Evolutionary conservation across 768 basidiomycete genomes (phyloP), one percentile per base, ranked within the genome.

Genomic region (Fibroporia radiculosa): DNA sequence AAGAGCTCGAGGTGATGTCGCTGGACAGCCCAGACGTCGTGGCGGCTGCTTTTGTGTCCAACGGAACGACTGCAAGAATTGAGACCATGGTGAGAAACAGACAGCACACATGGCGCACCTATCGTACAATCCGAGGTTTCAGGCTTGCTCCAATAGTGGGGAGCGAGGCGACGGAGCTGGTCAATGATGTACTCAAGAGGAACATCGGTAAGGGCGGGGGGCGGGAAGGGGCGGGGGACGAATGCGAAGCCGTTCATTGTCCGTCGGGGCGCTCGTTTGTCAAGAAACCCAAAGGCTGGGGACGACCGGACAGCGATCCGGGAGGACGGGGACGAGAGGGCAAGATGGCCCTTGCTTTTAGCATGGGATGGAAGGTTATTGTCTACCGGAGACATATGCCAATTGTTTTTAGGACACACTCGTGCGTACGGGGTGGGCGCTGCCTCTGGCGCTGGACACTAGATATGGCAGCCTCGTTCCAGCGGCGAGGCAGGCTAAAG

Each of bases 71-170:
- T 59, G 52, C 19, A 24, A 22, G 27, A 47, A 36, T n/a, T 7
- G 26, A 29, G 34, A 19, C 34, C 16, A 51, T 36, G 10, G 35
- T 29, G 39, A 42, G 39, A 18, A 12, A 39, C 39, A 27, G n/a
- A 45, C 35, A 22, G 32, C 6, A 19, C 23, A 39, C 6, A 31
- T 28, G 31, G 53, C 66, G 45, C 39, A 87, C 87, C 72, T 45
- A 89, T 72, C 13, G 86, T 86, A 62, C 85, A 90, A 62, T 90
- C 83, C 7, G 85, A 76, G 1, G 80, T 84, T 52, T 84, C 81
- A 47, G 77, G 73, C 50, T 78, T 83, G 56, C 80, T 75, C 85
- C 86, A 87, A 64, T 81, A 85, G 37, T 72, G 66, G 18, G 76
- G 66, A 12, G 84, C 85, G 40, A 87, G 67, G 56, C 63, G 66